Evolutionary conservation across 2,329 filamentous ascomycete genomes (phyloP), one percentile per base, ranked within the genome.

Genomic region (Botryotinia globosa): DNA sequence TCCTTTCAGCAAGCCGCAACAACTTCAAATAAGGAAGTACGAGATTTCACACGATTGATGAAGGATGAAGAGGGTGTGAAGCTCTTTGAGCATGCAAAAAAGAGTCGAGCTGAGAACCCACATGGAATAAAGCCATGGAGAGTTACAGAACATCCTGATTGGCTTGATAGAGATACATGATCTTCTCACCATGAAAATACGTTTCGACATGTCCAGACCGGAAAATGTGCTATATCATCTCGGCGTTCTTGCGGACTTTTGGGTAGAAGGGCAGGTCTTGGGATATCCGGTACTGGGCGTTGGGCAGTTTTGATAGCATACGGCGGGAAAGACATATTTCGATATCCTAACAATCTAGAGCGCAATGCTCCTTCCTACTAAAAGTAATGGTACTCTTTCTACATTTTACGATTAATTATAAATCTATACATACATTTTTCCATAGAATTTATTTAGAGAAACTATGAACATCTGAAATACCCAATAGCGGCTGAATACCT

Each of bases 91-190:
- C 84, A 86, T 72, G 87, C 85, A 2, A 83, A 80, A 58, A 84
- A 85, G 77, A 90, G 88, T 76, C 85, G 85, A 29, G 82, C 85
- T 70, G 84, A 86, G 56, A 86, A 89, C 61, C 86, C 87, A 0
- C 83, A 84, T 68, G 87, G 85, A 6, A 89, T 91, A 75, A 87
- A 85, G 76, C 85, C 86, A 2, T 91, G 89, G 89, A 84, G 83
- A 65, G 84, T 87, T 32, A 85, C 83, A 71, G 87, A 91, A 51
- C 84, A 90, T 72, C 87, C 89, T 3, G 84, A 88, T 74, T 91
- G 89, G 88, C 84, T 86, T 45, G 76, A 72, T 22, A 74, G 76
- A 62, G 77, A 80, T 56, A 63, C 63, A 64, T 79, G 45, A 75
- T 54, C 4, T 39, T 29, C 32, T 20, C 37, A 42, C 9, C 25